Conservation (phyloP, 192 early-diverging fungal genomes). For the Glomus cerebriforme region DNA sequence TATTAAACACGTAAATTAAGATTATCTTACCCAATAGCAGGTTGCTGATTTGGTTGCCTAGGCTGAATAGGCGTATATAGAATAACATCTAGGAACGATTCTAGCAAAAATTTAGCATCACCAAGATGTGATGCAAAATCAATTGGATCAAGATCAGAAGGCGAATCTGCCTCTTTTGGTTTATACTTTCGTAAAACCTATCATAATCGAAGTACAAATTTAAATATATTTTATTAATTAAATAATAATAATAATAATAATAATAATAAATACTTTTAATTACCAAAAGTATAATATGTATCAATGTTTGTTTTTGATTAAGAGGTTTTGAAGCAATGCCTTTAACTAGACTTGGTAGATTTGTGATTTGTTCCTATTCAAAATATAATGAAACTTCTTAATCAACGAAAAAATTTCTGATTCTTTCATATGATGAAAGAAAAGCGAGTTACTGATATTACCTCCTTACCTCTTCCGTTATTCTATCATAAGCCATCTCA, state of each 20-base stretch:
- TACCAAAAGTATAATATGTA: conserved; percentile 71
- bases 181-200: conserved; percentile 50
- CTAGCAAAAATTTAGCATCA: conserved; percentile 58
- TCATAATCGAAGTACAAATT: conserved; percentile 18
- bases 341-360: conserved; percentile 64
- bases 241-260: conserved; percentile 30
- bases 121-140: conserved; percentile 52
- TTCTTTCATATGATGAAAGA: background rate
- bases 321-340: conserved; percentile 58
- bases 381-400: background rate
- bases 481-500: conserved; percentile 70
- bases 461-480: conserved; percentile 46
- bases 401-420: too few relatives aligned
- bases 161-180: conserved; percentile 40
- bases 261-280: conserved; percentile 30
- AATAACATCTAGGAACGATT: conserved; percentile 64
- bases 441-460: background rate
- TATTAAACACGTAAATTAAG: background rate
- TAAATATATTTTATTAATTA: conserved; percentile 30
- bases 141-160: conserved; percentile 52
- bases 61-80: conserved; percentile 54
- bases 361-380: conserved; percentile 38
- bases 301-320: conserved; percentile 61
- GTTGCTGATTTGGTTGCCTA: background rate
- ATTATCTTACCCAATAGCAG: background rate